Conservation (phyloP, 768 basidiomycete species). For the Termitomyces bulborhizus region DNA sequence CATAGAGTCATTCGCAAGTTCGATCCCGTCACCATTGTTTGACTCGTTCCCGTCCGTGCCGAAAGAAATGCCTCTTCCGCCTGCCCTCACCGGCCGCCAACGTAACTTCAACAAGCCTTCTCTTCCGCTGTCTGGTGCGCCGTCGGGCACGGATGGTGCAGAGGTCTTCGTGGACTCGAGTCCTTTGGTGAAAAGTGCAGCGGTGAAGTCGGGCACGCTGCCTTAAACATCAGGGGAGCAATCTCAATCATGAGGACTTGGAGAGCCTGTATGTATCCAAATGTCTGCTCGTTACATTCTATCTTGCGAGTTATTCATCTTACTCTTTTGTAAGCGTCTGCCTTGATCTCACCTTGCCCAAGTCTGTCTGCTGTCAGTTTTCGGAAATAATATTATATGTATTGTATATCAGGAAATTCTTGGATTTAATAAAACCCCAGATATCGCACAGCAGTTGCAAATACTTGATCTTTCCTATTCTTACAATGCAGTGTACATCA, state of each 20-base stretch:
- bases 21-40: constrained; percentile 39
- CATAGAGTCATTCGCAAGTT: constrained; percentile 31
- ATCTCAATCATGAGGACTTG: not conserved
- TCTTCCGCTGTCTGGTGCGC: constrained; percentile 4
- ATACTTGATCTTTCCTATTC: no score
- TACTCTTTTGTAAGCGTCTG: not conserved
- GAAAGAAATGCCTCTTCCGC: constrained; percentile 31
- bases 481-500: no score
- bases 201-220: not conserved
- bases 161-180: constrained; percentile 12
- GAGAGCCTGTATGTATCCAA: not conserved
- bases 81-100: constrained; percentile 10
- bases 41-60: constrained; percentile 74
- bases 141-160: constrained; percentile 12
- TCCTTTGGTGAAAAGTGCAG: constrained; percentile 1
- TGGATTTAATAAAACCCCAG: not conserved
- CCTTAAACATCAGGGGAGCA: constrained; percentile 1
- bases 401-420: not conserved
- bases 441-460: no score
- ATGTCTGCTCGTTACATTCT: not conserved
- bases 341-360: not conserved
- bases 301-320: not conserved
- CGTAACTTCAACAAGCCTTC: constrained; percentile 8
- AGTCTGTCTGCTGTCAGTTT: constrained; percentile 2
- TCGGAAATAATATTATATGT: constrained; percentile 11